Conservation (phyloP, 2,329 filamentous ascomycete genomes). For the Endocalyx cinctus region DNA sequence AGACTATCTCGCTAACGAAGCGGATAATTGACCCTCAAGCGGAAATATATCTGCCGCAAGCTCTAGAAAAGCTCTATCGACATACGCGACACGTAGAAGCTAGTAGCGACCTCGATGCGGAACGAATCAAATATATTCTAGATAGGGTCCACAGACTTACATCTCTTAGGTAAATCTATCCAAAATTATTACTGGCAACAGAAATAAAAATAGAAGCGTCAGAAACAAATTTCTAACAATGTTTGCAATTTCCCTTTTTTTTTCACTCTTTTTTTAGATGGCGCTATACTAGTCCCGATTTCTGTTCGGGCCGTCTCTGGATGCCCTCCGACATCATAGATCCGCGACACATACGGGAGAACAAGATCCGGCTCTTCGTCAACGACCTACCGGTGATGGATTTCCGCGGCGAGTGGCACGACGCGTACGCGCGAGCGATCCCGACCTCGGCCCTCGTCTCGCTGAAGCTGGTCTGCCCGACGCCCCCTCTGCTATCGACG, state of each 20-base stretch:
- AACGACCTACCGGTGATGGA: conserved; percentile 37
- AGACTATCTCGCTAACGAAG: conserved; percentile 32
- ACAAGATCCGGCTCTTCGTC: conserved; percentile 31
- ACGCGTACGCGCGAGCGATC: conserved; percentile 34
- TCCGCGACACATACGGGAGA: conserved; percentile 22
- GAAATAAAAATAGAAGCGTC: too few species aligned
- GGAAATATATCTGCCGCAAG: conserved; percentile 26
- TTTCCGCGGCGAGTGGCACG: conserved; percentile 27
- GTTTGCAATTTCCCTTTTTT: too few species aligned
- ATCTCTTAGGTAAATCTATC: conserved; percentile 33
- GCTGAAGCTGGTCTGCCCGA: conserved; percentile 34
- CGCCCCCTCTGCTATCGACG: conserved; percentile 37
- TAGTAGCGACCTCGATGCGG: conserved; percentile 35
- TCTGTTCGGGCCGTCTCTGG: conserved; percentile 27
- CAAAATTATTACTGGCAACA: too few species aligned
- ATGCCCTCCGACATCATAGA: conserved; percentile 35
- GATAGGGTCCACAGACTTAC: conserved; percentile 30
- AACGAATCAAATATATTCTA: conserved; percentile 31
- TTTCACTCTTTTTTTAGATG: conserved; percentile 26
- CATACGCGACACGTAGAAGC: conserved; percentile 37
- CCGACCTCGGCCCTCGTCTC: conserved; percentile 35
- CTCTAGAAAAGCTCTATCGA: conserved; percentile 30
- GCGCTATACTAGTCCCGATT: conserved; percentile 30
- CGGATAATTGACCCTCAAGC: conserved; percentile 30
- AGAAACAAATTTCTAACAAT: neutral